These are phyloP conservation scores for Aquilaria agallochum DNA, from an alignment of 441 rosid genomes.

Conservation along the genomic window DNA sequence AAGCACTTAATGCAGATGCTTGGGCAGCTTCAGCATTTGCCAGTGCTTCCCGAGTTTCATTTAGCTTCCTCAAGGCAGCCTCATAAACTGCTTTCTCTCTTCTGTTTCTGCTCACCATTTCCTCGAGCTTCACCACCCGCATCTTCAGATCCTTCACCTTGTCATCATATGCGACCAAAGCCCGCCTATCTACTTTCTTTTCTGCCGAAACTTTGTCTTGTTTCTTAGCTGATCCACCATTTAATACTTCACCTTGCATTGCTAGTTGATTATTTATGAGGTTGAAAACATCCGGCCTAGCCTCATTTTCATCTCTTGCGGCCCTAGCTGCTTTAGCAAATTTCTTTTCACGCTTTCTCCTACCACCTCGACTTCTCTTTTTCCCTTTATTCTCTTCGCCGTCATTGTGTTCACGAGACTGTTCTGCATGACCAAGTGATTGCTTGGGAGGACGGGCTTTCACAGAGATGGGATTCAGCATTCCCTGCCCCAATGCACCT, in stretches of 20 bases:
- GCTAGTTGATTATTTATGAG: constrained; percentile 77
- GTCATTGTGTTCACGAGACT: constrained; percentile 42
- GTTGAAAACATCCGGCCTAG: constrained; percentile 74
- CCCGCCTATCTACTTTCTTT: constrained; percentile 64
- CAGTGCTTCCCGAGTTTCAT: constrained; percentile 60
- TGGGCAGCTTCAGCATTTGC: constrained; percentile 74
- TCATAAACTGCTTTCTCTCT: constrained; percentile 70
- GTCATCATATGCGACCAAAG: constrained; percentile 65
- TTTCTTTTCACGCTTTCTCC: constrained; percentile 80
- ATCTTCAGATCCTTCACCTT: constrained; percentile 66
- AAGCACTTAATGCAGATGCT: constrained; percentile 62
- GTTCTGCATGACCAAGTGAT: constrained; percentile 75
- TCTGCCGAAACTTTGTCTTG: constrained; percentile 43
- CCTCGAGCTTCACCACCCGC: constrained; percentile 65
- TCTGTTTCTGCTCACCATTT: constrained; percentile 72
- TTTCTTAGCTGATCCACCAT: constrained; percentile 36
- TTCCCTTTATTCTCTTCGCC: constrained; percentile 36
- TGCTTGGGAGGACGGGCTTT: constrained; percentile 82
- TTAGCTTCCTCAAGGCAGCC: constrained; percentile 73
- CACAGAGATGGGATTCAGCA: constrained; percentile 70
- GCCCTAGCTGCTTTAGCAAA: constrained; percentile 66
- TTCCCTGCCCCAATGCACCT: constrained; percentile 87
- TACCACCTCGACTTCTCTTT: constrained; percentile 92
- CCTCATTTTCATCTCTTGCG: constrained; percentile 52
- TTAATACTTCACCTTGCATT: constrained; percentile 32